These are phyloP conservation scores for Zostera marina DNA, from an alignment of 116 monocot species.

Conservation along the genomic window DNA sequence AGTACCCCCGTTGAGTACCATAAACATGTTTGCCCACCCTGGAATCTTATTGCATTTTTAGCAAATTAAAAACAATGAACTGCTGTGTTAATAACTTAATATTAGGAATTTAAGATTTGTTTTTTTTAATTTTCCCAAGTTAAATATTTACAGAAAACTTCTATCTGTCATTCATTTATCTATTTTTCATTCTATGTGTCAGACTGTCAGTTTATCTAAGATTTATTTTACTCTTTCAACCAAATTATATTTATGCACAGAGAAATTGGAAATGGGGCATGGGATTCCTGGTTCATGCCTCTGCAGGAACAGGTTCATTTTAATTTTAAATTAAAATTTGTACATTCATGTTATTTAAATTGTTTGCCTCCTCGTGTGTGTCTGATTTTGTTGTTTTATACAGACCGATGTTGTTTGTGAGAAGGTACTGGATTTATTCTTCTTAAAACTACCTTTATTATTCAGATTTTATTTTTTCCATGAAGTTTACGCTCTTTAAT, in stretches of 20 bases:
- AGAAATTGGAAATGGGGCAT: slow-evolving; percentile 78
- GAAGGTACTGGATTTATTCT: slow-evolving; percentile 29
- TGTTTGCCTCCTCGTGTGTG: neutral
- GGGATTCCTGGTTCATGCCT: slow-evolving; percentile 86
- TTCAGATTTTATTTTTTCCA: neutral
- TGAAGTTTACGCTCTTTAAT: neutral
- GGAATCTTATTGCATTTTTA: too few species aligned
- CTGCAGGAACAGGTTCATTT: slow-evolving; percentile 58
- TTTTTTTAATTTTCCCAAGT: too few species aligned
- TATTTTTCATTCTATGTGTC: too few species aligned
- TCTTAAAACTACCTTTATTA: neutral
- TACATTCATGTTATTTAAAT: neutral
- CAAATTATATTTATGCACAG: slow-evolving; percentile 12
- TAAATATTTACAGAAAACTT: too few species aligned
- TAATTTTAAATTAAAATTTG: neutral
- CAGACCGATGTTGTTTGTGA: slow-evolving; percentile 56
- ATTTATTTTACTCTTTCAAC: too few species aligned
- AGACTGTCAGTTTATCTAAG: too few species aligned
- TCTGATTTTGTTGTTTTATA: neutral
- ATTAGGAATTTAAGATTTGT: too few species aligned
- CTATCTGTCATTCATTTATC: too few species aligned
- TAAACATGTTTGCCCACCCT: too few species aligned
- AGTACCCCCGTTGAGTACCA: too few species aligned
- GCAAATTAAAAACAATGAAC: too few species aligned
- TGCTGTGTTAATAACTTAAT: too few species aligned